Evolutionary conservation across 2,329 filamentous ascomycete genomes (phyloP), one percentile per base, ranked within the genome.

Genomic region (Trichoderma semiorbis): DNA sequence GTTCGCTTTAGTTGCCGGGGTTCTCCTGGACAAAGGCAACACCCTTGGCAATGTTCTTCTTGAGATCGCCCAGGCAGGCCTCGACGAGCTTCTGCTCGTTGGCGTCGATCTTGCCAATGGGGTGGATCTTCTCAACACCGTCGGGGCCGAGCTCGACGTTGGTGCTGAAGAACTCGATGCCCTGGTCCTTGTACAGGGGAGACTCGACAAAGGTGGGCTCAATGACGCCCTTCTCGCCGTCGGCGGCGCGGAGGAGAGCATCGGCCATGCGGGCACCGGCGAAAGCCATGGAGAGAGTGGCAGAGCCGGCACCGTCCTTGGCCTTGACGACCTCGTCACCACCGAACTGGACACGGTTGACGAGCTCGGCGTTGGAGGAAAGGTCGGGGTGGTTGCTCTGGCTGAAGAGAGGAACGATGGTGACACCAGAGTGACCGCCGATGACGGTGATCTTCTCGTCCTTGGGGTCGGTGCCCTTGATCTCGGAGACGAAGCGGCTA

Each of bases 251-350:
- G 85, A 99, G 92, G 79, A 99, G 87, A 78, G 92, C 94, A 88
- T 98, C 95, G 78, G 96, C 94, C 84, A 91, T 87, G 84, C 89
- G 89, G 81, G 89, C 89, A 83, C 95, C 95, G 77, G 95, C 95
- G 90, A 97, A 95, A 80, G 95, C 95, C 95, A 99, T 99, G 87
- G 94, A 98, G 78, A 98, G 93, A 75, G 95, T 98, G 82, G 95
- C 95, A 78, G 94, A 98, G 79, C 95, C 95, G 80, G 95, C 94
- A 84, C 95, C 96, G 82, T 95, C 95, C 93, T 98, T 98, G 85
- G 95, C 96, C 91, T 98, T 90, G 86, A 98, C 95, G 78, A 98
- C 95, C 91, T 98, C 95, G 83, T 98, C 95, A 88, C 95, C 95
- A 84, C 96, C 95, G 83, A 98, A 98, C 88, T 98, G 95, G 80